A percentile compares a stretch with the other conserved stretches of the same genome.
Evolutionary conservation across 176 grass and related monocot genomes (phyloP).

Genomic region (Calamus simplicifolius): DNA sequence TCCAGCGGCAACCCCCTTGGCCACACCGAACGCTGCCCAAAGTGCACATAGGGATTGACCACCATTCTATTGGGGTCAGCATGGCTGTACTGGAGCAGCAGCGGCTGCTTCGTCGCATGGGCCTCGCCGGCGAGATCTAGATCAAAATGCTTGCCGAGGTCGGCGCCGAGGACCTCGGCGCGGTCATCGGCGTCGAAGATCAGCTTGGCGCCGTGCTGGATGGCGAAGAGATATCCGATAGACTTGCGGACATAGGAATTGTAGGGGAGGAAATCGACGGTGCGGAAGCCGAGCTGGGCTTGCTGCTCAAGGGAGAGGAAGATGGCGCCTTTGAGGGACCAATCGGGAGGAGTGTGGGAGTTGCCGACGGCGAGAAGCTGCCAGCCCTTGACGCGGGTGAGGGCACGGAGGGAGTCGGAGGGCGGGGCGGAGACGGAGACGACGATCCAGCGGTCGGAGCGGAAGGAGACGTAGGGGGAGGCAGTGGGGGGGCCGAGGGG

Average conservation of each 20-base stretch:
- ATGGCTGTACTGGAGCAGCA: slow-evolving; percentile 91
- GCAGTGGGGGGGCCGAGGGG: slow-evolving; percentile 30
- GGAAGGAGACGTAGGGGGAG: slow-evolving; percentile 54
- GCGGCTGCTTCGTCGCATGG: slow-evolving; percentile 51
- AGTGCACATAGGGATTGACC: slow-evolving; percentile 93
- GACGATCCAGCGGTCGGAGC: slow-evolving; percentile 82
- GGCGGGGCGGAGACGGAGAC: slow-evolving; percentile 76
- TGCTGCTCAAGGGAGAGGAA: slow-evolving; percentile 93
- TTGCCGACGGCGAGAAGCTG: slow-evolving; percentile 89
- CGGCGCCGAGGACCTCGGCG: slow-evolving; percentile 65
- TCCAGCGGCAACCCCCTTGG: slow-evolving; percentile 84
- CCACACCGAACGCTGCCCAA: slow-evolving; percentile 94
- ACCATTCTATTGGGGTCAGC: slow-evolving; percentile 81
- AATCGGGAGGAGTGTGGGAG: slow-evolving; percentile 64
- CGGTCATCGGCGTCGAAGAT: slow-evolving; percentile 95
- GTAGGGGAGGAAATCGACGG: slow-evolving; percentile 90
- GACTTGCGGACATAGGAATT: slow-evolving; percentile 83
- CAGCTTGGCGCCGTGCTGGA: slow-evolving; percentile 89
- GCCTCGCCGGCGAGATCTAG: slow-evolving; percentile 47
- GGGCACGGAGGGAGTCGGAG: slow-evolving; percentile 48
- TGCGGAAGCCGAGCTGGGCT: slow-evolving; percentile 79
- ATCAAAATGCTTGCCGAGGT: slow-evolving; percentile 79
- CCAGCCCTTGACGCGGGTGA: slow-evolving; percentile 72
- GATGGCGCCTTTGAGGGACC: slow-evolving; percentile 92
- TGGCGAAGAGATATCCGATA: slow-evolving; percentile 81